phyloP scores from a whole-genome alignment of 2,329 filamentous ascomycete genomes.

The Aspergillus quadrilineatus region DNA sequence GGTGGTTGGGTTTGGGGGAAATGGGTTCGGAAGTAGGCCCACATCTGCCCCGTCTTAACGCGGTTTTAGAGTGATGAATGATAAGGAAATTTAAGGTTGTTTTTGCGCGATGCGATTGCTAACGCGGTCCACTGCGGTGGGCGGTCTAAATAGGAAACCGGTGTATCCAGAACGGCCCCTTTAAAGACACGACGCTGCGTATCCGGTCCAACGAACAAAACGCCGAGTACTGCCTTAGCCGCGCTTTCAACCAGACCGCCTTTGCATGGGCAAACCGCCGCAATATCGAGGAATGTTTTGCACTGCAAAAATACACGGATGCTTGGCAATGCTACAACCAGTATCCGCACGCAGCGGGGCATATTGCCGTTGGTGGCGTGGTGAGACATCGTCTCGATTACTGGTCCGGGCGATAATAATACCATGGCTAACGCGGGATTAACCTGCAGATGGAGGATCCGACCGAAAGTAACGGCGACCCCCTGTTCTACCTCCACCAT shows the following conservation, averaged over 20 bases:
- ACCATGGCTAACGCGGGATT: neutral
- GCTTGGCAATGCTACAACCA: slow-evolving; percentile 9
- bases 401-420: neutral
- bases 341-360: slow-evolving; percentile 9
- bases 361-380: slow-evolving; percentile 3
- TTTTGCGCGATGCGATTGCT: neutral
- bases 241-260: neutral
- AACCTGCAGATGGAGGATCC: slow-evolving; percentile 1
- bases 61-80: neutral
- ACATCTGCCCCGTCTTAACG: neutral
- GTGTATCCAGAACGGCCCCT: slow-evolving; percentile 4
- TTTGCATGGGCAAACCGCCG: slow-evolving; percentile 2
- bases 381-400: slow-evolving; percentile 3
- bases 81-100: neutral
- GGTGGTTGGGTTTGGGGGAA: slow-evolving; percentile 6
- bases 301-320: neutral
- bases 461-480: slow-evolving; percentile 6
- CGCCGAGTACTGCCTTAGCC: slow-evolving; percentile 4
- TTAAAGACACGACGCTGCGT: neutral
- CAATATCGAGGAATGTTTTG: slow-evolving; percentile 1
- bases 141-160: neutral
- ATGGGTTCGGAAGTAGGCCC: slow-evolving; percentile 3
- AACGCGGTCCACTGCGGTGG: neutral
- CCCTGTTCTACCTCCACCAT: slow-evolving; percentile 11
- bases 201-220: neutral